Base-by-base conservation (phyloP, 768 basidiomycete species). In the Tulasnella sp. region DNA sequence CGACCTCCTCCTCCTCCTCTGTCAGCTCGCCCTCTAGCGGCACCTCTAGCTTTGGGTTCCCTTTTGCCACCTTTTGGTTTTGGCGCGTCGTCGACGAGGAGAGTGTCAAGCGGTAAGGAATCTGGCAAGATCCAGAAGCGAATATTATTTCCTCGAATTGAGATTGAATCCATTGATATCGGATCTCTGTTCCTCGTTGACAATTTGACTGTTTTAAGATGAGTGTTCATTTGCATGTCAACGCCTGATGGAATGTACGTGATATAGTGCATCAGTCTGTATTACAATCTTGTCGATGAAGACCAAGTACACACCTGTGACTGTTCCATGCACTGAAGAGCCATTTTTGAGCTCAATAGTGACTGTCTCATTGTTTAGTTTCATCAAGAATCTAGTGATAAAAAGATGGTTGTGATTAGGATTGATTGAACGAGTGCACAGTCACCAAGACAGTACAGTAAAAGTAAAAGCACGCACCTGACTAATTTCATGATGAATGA, bases 211-310 rank as follows among this genome's bases (percentile, higher is more conserved):
- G 90, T 88, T 72, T 99, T 99, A 46, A 99, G 74, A 60, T 96
- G 85, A 2, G 93, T 98, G 71, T 96, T 98, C 93, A 99, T 99
- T 62, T 93, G 90, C 76, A 93, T 91, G 68, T 99, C 93, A 45
- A 99, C 95, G 53, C 91, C 93, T 96, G 65, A 37, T 12, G 33
- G 39, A 50, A 43, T 34, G 25, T 37, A 52, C 13, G 59, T 29
- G 55, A 45, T 16, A 22, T 16, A 39, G 20, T 3, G 27, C 33
- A 10, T 12, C 28, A 12, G 19, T 22, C 3, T 19, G n/a, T 34
- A 16, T 27, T 42, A 24, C 10, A 46, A 20, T 44, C 40, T 29
- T 27, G 47, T 7, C 13, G 25, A 43, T 22, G 15, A 27, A 46
- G 20, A 37, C 8, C 22, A 33, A 37, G 22, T 8, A 65, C 79